Evolutionary conservation across 345 rosid species (phyloP).

Genomic region (Geranium brycei): DNA sequence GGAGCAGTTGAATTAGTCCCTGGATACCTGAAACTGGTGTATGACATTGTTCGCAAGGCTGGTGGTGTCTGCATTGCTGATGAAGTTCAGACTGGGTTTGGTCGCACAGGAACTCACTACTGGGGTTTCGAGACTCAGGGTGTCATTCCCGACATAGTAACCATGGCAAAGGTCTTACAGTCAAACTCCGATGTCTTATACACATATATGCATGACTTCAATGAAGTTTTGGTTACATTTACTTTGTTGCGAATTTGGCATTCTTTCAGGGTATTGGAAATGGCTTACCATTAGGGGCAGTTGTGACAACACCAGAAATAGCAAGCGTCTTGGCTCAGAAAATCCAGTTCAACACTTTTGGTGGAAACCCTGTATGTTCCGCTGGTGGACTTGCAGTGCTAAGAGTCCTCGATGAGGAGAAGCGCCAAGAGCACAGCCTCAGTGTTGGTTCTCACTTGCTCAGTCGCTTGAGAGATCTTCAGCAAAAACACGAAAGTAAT

Average conservation of each 20-base stretch:
- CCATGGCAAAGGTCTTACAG: slow-evolving; percentile 82
- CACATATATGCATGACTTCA: not conserved
- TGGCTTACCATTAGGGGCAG: slow-evolving; percentile 91
- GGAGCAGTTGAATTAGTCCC: slow-evolving; percentile 96
- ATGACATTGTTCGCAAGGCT: slow-evolving; percentile 69
- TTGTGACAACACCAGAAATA: slow-evolving; percentile 91
- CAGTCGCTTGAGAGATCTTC: slow-evolving; percentile 52
- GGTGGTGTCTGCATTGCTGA: slow-evolving; percentile 92
- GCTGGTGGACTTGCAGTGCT: slow-evolving; percentile 92
- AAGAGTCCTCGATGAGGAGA: slow-evolving; percentile 73
- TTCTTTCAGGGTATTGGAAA: slow-evolving; percentile 73
- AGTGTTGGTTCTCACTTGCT: slow-evolving; percentile 64
- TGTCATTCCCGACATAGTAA: slow-evolving; percentile 86
- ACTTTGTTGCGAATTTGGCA: too few relatives aligned
- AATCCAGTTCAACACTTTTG: slow-evolving; percentile 81
- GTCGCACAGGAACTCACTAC: slow-evolving; percentile 84
- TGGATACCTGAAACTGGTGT: slow-evolving; percentile 68
- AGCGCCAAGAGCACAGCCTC: slow-evolving; percentile 74
- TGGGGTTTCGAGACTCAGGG: slow-evolving; percentile 95
- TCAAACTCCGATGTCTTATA: too few relatives aligned
- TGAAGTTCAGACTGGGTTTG: slow-evolving; percentile 94
- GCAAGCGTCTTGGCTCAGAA: slow-evolving; percentile 74
- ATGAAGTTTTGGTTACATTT: slow-evolving; percentile 14
- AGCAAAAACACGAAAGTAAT: slow-evolving; percentile 66
- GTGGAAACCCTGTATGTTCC: slow-evolving; percentile 95